Percentiles rank a stretch among this genome's conserved stretches.
phyloP scores from a whole-genome alignment of 192 early-diverging fungal genomes.

The Geranomyces michiganensis region DNA sequence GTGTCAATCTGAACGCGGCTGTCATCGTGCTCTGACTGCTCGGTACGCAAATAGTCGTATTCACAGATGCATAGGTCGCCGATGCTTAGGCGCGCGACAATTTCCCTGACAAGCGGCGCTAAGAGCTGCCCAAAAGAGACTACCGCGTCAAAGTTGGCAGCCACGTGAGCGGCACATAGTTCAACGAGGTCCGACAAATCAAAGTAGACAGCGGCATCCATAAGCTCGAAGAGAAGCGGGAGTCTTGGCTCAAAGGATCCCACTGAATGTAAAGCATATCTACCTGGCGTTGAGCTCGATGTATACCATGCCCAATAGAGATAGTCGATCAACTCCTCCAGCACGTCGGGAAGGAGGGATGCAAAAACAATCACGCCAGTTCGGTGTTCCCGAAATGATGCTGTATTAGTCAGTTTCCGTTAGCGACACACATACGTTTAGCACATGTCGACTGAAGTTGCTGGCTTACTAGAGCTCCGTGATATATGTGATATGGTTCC shows the following conservation, averaged over 20 bases:
- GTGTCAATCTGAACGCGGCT: conserved; percentile 9
- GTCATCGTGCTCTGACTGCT: neutral
- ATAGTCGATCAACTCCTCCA: conserved; percentile 18
- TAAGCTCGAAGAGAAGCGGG: conserved; percentile 22
- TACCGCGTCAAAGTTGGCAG: conserved; percentile 21
- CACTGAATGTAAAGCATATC: neutral
- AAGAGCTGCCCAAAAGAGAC: conserved; percentile 22
- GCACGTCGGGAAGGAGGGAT: neutral
- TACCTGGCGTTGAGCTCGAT: neutral
- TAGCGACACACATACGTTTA: neutral
- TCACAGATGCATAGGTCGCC: conserved; percentile 27
- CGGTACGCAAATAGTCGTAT: conserved; percentile 8
- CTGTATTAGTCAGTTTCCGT: neutral
- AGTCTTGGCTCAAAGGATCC: conserved; percentile 5
- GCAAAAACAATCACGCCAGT: conserved; percentile 12
- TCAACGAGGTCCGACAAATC: conserved; percentile 27
- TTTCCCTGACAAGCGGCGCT: conserved; percentile 4
- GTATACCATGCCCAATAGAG: conserved; percentile 28
- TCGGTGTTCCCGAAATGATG: conserved; percentile 15
- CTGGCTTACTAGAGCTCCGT: conserved; percentile 5
- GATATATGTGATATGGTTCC: conserved; percentile 25
- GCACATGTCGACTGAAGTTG: neutral
- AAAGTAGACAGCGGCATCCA: conserved; percentile 34
- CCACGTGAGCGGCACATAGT: conserved; percentile 19
- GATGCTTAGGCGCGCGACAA: conserved; percentile 23